A percentile compares a stretch with the other conserved stretches of the same genome.
These are phyloP conservation scores for Pseudogymnoascus sp. DNA, from an alignment of 2,329 filamentous ascomycete genomes.

Conservation along the genomic window DNA sequence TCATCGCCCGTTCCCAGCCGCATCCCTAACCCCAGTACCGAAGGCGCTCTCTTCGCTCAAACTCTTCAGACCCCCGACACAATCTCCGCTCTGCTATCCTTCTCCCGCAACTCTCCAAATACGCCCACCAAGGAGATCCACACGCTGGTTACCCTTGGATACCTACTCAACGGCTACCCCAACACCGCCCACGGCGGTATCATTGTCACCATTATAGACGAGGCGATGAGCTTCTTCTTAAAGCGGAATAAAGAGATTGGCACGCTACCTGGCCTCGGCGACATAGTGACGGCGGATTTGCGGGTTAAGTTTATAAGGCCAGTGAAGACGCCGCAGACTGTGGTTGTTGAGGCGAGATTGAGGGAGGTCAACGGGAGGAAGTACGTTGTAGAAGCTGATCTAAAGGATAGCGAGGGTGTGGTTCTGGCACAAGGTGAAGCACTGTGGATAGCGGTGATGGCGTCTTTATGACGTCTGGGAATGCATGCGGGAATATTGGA, in stretches of 20 bases:
- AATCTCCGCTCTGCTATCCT: conserved; percentile 23
- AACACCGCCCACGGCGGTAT: conserved; percentile 51
- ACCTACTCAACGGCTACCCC: conserved; percentile 47
- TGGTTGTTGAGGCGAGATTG: conserved; percentile 41
- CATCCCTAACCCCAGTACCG: conserved; percentile 21
- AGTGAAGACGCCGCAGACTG: conserved; percentile 40
- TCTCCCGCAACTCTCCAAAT: conserved; percentile 13
- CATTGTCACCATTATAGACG: conserved; percentile 51
- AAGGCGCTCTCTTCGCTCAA: conserved; percentile 24
- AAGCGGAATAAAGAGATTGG: conserved; percentile 25
- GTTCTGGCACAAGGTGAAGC: conserved; percentile 46
- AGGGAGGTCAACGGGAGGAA: conserved; percentile 47
- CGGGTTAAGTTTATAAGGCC: conserved; percentile 49
- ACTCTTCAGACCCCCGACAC: conserved; percentile 24
- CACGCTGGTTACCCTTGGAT: conserved; percentile 35
- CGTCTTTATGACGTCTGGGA: background rate
- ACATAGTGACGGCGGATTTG: conserved; percentile 45
- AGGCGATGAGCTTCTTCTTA: conserved; percentile 46
- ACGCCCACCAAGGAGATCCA: conserved; percentile 14
- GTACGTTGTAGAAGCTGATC: conserved; percentile 39
- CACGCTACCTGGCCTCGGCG: conserved; percentile 18
- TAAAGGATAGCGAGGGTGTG: conserved; percentile 42
- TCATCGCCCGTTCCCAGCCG: conserved; percentile 22
- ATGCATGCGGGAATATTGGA: background rate
- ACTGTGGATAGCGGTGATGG: conserved; percentile 38